Base-by-base conservation (phyloP, 1,284 basidiomycete species). In the Hemileia vastatrix region DNA sequence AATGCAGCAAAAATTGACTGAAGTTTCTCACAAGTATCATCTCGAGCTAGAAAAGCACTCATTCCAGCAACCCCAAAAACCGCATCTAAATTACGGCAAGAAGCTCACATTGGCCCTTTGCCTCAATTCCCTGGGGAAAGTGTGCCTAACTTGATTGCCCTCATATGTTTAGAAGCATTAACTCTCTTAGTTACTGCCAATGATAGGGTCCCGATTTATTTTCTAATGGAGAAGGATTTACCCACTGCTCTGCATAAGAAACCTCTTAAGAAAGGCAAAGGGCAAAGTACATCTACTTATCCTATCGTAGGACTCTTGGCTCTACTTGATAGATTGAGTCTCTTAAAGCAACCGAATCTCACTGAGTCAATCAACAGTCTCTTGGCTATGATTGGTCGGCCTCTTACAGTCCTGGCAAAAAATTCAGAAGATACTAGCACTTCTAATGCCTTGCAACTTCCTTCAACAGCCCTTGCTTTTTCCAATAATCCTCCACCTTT, bases 171-270 rank as follows among this genome's bases (percentile, higher is more conserved):
- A 32, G 92, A 96, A 73, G 87, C 88, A 1, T 78, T 96, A 64
- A 83, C 83, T 0, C 88, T 84, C 76, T 89, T 95, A 68, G 90
- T 93, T 71, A 82, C 80, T 61, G 80, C 84, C 24, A 95, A 93
- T 75, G 85, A 89, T 64, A 76, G 83, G 18, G 87, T 88, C 0
- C 87, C 90, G 0, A 77, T 89, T 18, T 96, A 92, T 80, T 95
- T 96, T 83, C 80, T 96, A 63, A 89, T 86, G 0, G 93, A 96
- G 76, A 90, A 95, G 70, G 93, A 96, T 69, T 78, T 90, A 32
- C 84, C 87, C 3, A 81, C 81, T 15, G 86, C 86, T 31, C 80
- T 92, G 23, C 83, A 84, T 67, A 84, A 84, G 68, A 76, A 80
- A 4, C 77, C 80, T 0, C 81, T 82, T 9, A 88, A 86, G 77